phyloP scores from a whole-genome alignment of 108 stramenopile genomes.

The Skeletonema tropicum region DNA sequence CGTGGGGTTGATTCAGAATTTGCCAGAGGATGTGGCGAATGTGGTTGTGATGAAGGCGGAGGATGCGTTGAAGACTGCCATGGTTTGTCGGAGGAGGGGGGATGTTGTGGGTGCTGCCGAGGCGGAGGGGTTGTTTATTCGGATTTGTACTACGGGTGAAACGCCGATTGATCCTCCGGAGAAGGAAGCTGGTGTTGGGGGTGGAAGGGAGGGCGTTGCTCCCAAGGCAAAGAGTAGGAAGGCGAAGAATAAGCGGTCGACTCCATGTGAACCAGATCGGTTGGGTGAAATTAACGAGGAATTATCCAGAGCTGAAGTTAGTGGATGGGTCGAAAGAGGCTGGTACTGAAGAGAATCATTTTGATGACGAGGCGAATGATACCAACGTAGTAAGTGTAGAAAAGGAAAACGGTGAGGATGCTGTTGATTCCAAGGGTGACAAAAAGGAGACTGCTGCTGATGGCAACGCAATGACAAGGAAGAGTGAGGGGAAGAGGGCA shows the following conservation, averaged over 20 bases:
- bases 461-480: no score
- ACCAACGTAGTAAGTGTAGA: neutral
- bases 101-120: conserved; percentile 46
- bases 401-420: no score
- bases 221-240: neutral
- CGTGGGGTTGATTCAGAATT: conserved; percentile 13
- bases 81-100: conserved; percentile 37
- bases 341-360: neutral
- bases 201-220: neutral
- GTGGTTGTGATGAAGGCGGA: conserved; percentile 40
- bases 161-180: conserved; percentile 30
- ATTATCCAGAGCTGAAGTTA: neutral
- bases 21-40: conserved; percentile 43
- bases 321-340: neutral
- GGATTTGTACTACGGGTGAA: conserved; percentile 46
- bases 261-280: neutral
- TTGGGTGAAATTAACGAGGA: neutral
- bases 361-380: neutral
- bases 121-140: conserved; percentile 48
- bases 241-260: neutral
- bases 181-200: no score
- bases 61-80: conserved; percentile 44
- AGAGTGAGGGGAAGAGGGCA: no score
- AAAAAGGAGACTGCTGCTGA: no score
- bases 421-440: no score